These are phyloP conservation scores for Fraxinus excelsior DNA, from an alignment of 257 asterid genomes.

Conservation along the genomic window DNA sequence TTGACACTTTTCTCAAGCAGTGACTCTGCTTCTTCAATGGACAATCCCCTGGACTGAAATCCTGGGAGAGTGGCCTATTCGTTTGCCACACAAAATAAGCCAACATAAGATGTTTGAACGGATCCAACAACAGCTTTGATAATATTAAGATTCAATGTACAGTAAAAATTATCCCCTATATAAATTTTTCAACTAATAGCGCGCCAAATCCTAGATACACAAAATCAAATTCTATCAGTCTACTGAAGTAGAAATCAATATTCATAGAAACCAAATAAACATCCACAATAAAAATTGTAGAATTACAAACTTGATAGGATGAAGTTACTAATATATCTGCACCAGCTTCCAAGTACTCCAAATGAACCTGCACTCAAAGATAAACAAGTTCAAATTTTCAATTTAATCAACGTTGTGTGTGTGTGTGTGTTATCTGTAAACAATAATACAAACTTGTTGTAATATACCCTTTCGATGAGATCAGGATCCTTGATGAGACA, in stretches of 20 bases:
- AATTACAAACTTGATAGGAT: constrained; percentile 65
- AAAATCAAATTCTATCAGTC: not conserved
- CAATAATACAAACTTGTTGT: not conserved
- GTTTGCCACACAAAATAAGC: not conserved
- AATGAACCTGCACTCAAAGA: constrained; percentile 55
- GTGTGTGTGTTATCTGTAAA: no score
- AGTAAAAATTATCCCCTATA: not conserved
- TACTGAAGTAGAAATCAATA: not conserved
- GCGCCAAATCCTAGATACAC: not conserved
- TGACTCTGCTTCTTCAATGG: constrained; percentile 66
- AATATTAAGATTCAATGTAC: not conserved
- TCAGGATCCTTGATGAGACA: constrained; percentile 67
- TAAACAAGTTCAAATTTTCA: not conserved
- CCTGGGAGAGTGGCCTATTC: constrained; percentile 81
- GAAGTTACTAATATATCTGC: constrained; percentile 71
- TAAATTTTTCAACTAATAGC: no score
- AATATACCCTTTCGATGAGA: constrained; percentile 61
- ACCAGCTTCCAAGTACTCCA: constrained; percentile 82
- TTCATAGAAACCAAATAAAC: not conserved
- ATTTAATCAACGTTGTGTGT: not conserved
- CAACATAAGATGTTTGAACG: not conserved
- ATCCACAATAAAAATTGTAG: not conserved
- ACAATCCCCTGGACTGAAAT: constrained; percentile 65
- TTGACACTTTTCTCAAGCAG: constrained; percentile 57
- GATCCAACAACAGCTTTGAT: not conserved